phyloP scores from a whole-genome alignment of 768 basidiomycete genomes.

The Suillus hirtellus region DNA sequence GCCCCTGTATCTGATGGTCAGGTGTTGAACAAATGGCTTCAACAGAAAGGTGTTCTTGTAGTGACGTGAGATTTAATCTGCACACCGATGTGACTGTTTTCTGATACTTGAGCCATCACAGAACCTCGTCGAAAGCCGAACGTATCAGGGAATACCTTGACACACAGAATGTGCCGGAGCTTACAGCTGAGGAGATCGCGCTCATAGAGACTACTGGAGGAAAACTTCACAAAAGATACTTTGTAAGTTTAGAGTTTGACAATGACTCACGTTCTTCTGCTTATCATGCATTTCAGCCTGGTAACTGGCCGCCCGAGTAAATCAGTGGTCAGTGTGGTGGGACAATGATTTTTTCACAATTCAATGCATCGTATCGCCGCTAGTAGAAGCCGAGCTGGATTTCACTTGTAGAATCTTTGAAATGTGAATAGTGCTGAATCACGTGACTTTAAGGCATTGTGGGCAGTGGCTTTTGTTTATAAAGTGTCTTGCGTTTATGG shows the following conservation, averaged over 20 bases:
- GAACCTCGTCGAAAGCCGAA: conserved; percentile 35
- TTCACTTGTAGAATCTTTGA: no score
- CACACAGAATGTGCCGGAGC: conserved; percentile 28
- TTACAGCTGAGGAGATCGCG: conserved; percentile 26
- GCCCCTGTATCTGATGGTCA: conserved; percentile 29
- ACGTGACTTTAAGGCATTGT: neutral
- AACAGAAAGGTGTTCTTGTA: conserved; percentile 31
- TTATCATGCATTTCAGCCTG: conserved; percentile 13
- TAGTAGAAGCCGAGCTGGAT: no score
- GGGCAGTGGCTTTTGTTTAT: neutral
- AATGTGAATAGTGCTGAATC: neutral
- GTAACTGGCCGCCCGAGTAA: conserved; percentile 24
- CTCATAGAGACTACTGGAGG: conserved; percentile 29
- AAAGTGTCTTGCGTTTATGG: conserved; percentile 18
- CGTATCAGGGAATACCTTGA: conserved; percentile 36
- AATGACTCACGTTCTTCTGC: neutral
- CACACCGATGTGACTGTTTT: neutral
- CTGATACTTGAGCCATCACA: conserved; percentile 14
- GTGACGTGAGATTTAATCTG: conserved; percentile 28
- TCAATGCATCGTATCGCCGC: no score
- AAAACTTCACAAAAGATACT: conserved; percentile 25
- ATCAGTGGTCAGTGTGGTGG: neutral
- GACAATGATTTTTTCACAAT: no score
- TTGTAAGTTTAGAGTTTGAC: conserved; percentile 21
- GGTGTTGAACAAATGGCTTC: conserved; percentile 31